Percentiles rank a stretch among this genome's conserved stretches.
phyloP scores from a whole-genome alignment of 2,329 filamentous ascomycete species.

The Teratosphaeria nubilosa region DNA sequence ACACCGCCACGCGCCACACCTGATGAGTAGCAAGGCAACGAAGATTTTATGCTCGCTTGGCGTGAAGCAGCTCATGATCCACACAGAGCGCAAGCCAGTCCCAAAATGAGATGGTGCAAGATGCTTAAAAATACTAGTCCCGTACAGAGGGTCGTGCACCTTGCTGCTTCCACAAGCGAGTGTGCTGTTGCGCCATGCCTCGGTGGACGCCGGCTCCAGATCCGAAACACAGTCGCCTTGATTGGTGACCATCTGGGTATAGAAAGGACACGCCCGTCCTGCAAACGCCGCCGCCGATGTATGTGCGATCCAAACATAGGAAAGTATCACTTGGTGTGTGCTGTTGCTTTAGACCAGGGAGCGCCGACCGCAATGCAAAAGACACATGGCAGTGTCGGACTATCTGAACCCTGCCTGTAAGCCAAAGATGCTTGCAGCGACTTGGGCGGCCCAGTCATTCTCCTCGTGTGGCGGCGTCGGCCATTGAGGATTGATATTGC shows the following conservation, averaged over 20 bases:
- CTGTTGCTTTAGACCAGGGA: background rate
- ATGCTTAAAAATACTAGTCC: background rate
- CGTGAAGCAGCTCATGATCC: background rate
- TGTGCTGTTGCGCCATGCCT: slow-evolving; percentile 1
- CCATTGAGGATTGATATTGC: slow-evolving; percentile 59
- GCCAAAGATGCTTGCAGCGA: slow-evolving; percentile 71
- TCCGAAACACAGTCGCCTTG: background rate
- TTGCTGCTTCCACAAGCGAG: slow-evolving; percentile 1
- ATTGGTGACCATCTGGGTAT: slow-evolving; percentile 1
- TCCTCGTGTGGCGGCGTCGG: slow-evolving; percentile 94
- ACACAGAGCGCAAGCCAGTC: background rate
- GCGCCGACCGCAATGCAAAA: background rate
- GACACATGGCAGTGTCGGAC: background rate
- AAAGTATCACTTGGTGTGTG: background rate
- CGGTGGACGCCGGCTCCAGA: background rate
- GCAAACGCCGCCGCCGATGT: slow-evolving; percentile 1
- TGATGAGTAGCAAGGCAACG: background rate
- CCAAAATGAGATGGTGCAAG: background rate
- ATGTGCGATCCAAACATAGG: background rate
- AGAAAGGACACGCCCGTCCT: slow-evolving; percentile 1
- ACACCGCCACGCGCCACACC: background rate
- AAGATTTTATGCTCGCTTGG: background rate
- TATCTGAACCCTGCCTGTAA: slow-evolving; percentile 45
- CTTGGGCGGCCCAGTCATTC: slow-evolving; percentile 78
- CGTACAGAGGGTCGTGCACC: background rate